phyloP scores from a whole-genome alignment of 2,329 filamentous ascomycete genomes.

The Fusarium caatingaense region DNA sequence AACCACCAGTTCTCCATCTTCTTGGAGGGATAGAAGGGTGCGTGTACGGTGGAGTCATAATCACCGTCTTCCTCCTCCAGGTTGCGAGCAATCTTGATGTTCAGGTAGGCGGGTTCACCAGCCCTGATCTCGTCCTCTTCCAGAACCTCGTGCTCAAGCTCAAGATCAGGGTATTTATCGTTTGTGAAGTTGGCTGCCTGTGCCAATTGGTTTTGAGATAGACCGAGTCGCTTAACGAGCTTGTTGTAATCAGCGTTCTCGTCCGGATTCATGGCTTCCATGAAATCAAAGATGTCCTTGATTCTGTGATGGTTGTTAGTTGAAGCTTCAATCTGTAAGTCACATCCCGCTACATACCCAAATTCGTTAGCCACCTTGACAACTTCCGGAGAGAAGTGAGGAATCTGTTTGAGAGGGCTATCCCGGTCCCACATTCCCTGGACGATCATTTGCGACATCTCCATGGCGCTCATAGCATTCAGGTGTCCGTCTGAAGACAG shows the following conservation, averaged over 20 bases:
- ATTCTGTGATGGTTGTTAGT: slow-evolving; percentile 66
- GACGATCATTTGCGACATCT: slow-evolving; percentile 99
- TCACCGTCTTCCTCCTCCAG: slow-evolving; percentile 71
- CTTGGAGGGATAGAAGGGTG: slow-evolving; percentile 89
- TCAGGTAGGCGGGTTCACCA: slow-evolving; percentile 83
- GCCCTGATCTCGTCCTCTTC: slow-evolving; percentile 84
- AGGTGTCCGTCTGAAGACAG: slow-evolving; percentile 95
- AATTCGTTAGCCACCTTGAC: slow-evolving; percentile 85
- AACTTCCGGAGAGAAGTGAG: slow-evolving; percentile 87
- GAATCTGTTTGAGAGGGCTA: slow-evolving; percentile 96
- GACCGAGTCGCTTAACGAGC: slow-evolving; percentile 80
- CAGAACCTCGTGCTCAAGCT: slow-evolving; percentile 87
- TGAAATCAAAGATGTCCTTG: slow-evolving; percentile 96
- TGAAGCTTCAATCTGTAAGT: neutral
- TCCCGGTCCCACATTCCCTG: slow-evolving; percentile 99
- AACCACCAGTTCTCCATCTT: slow-evolving; percentile 99
- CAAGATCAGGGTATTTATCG: slow-evolving; percentile 93
- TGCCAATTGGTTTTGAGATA: slow-evolving; percentile 83
- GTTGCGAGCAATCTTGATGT: slow-evolving; percentile 86
- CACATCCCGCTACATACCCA: slow-evolving; percentile 64
- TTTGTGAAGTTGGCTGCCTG: slow-evolving; percentile 97
- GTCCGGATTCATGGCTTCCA: slow-evolving; percentile 97
- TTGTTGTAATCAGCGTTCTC: slow-evolving; percentile 86
- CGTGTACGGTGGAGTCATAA: slow-evolving; percentile 86
- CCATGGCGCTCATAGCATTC: slow-evolving; percentile 98